Evolutionary conservation across 306 rosid species (phyloP).

Genomic region (Neltuma alba): DNA sequence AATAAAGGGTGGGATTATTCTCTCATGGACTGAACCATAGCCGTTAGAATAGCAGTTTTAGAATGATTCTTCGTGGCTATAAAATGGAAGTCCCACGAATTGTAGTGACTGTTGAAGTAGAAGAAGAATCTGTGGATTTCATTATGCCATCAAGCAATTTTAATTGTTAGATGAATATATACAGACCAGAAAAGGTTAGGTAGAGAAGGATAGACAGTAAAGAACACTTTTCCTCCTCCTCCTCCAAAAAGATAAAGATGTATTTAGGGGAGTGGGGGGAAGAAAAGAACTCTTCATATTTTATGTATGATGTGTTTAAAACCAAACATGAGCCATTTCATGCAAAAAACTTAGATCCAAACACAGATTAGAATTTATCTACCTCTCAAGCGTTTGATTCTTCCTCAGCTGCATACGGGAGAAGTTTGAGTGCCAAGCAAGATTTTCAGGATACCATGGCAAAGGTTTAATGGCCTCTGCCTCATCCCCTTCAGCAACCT

Average conservation of each 20-base stretch:
- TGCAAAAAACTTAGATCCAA: not conserved
- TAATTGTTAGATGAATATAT: not conserved
- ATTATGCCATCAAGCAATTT: not conserved
- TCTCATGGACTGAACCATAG: not conserved
- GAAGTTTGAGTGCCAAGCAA: slow-evolving; percentile 95
- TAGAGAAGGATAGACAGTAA: not conserved
- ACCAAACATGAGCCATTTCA: not conserved
- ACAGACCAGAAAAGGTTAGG: not conserved
- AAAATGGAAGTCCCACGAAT: not conserved
- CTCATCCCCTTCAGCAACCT: slow-evolving; percentile 71
- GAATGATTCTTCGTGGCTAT: not conserved
- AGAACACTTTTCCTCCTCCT: not conserved
- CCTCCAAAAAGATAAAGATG: not conserved
- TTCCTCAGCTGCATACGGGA: slow-evolving; percentile 97
- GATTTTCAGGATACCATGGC: slow-evolving; percentile 89
- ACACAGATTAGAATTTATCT: slow-evolving; percentile 31
- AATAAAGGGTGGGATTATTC: not conserved
- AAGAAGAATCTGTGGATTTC: not conserved
- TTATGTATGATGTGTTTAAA: not conserved
- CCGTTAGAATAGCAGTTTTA: not conserved
- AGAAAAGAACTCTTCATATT: no score
- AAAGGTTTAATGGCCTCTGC: slow-evolving; percentile 73
- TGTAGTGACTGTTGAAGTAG: not conserved
- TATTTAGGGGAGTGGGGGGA: no score
- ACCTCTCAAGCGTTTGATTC: slow-evolving; percentile 88